phyloP scores from a whole-genome alignment of 805 yeast species.

The Candida namnaoensis region DNA sequence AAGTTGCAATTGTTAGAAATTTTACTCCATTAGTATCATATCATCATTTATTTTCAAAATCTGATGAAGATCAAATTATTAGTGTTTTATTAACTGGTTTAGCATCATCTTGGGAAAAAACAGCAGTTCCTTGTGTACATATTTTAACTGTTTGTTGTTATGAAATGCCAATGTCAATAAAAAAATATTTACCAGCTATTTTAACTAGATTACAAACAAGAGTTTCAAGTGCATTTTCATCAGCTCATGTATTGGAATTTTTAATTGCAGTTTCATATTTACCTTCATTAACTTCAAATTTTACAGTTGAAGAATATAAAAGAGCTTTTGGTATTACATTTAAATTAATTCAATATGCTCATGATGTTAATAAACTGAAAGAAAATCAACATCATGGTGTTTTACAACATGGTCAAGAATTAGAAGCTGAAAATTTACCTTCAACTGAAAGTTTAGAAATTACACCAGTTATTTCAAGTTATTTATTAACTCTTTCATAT shows the following conservation, averaged over 20 bases:
- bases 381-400: constrained; percentile 21
- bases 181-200: constrained; percentile 58
- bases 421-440: constrained; percentile 43
- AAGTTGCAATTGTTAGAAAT: constrained; percentile 54
- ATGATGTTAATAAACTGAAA: constrained; percentile 30
- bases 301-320: constrained; percentile 69
- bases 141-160: constrained; percentile 71
- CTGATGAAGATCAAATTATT: constrained; percentile 57
- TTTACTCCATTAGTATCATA: constrained; percentile 58
- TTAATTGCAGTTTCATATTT: constrained; percentile 55
- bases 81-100: constrained; percentile 52
- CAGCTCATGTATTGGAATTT: constrained; percentile 71
- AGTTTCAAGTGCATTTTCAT: constrained; percentile 59
- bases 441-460: constrained; percentile 40
- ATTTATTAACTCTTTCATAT: constrained; percentile 55
- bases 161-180: constrained; percentile 68
- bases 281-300: constrained; percentile 60
- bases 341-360: constrained; percentile 65
- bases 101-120: constrained; percentile 60
- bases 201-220: constrained; percentile 68
- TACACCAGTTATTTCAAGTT: constrained; percentile 46
- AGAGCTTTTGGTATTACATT: constrained; percentile 80
- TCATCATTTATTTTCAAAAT: constrained; percentile 40
- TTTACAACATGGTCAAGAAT: constrained; percentile 29
- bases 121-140: constrained; percentile 73